Percentiles rank a stretch among this genome's conserved stretches.
These are phyloP conservation scores for Cladosporium austrohemisphaericum DNA, from an alignment of 2,329 filamentous ascomycete species.

Conservation along the genomic window DNA sequence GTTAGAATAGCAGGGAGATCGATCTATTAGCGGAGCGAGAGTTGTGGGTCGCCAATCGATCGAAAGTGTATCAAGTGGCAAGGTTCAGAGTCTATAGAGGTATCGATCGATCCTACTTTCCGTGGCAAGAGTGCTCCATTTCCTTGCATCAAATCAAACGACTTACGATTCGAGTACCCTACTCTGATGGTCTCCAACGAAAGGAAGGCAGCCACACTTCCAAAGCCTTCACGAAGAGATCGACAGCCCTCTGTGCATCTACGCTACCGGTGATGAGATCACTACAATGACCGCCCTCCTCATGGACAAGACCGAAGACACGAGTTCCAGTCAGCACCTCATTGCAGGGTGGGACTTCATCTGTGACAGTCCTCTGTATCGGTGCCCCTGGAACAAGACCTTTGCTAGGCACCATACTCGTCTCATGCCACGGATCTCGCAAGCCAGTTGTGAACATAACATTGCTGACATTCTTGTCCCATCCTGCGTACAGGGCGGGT, in stretches of 20 bases:
- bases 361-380: constrained; percentile 14
- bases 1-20: too few species aligned
- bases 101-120: too few species aligned
- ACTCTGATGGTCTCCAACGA: too few species aligned
- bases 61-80: too few species aligned
- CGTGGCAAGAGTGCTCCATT: too few species aligned
- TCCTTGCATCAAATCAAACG: too few species aligned
- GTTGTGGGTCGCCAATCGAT: too few species aligned
- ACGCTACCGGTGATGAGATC: constrained; percentile 19
- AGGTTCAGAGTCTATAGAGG: too few species aligned
- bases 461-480: constrained; percentile 22
- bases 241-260: constrained; percentile 18
- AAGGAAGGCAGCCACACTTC: constrained; percentile 25
- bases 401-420: constrained; percentile 18
- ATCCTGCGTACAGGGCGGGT: constrained; percentile 21
- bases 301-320: constrained; percentile 22
- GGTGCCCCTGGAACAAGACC: constrained; percentile 11
- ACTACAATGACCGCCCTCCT: constrained; percentile 20
- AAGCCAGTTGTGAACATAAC: constrained; percentile 22
- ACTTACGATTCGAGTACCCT: too few species aligned
- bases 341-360: constrained; percentile 19
- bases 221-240: constrained; percentile 21
- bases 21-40: too few species aligned
- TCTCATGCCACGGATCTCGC: constrained; percentile 23
- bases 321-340: constrained; percentile 16